Evolutionary conservation across 1,284 basidiomycete species (phyloP), one percentile per base, ranked within the genome.

Genomic region (Austroboletus novae-zelandiae): DNA sequence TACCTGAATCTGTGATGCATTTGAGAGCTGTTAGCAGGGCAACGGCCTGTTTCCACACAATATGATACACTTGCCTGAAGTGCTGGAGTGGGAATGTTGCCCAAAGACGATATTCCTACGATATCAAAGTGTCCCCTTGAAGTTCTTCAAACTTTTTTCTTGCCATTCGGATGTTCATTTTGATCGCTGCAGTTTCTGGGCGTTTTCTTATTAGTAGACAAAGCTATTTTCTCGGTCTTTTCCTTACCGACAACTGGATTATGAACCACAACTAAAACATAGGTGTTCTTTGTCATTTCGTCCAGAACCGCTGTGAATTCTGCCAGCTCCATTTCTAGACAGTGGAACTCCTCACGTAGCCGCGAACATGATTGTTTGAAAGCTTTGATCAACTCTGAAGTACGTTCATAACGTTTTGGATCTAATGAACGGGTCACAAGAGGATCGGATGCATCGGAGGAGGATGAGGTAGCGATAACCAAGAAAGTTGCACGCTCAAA

Each of bases 401-500:
- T 95, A 56, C 94, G 91, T 72, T 98, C 96, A 67, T 97, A 98
- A 32, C 96, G 81, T 58, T 91, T 89, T 9, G 86, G 74, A 58
- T 91, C 81, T 54, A 94, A 74, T 40, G 76, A 69, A 50, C 78
- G 77, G 5, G 73, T 51, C 9, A 69, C 62, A 8, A 61, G 54
- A 25, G 69, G 60, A 34, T 64, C 60, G 23, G 73, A 61, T 11
- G 62, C 47, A 39, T 58, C 66, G 45, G 65, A 47, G 14, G 72
- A 67, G 5, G 77, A 72, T 25, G 84, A 88, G 9, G 86, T 88
- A 5, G 92, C 93, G 57, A 99, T 94, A 58, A 98, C 94, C 44
- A 99, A 86, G 74, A 99, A 99, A 15, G 97, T 99, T 4, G 94
- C 95, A 46, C 90, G 85, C 69, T 99, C 97, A 61, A 99, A 99